Conservation (phyloP, 2,329 filamentous ascomycete species). For the Verticillium nonalfalfae region DNA sequence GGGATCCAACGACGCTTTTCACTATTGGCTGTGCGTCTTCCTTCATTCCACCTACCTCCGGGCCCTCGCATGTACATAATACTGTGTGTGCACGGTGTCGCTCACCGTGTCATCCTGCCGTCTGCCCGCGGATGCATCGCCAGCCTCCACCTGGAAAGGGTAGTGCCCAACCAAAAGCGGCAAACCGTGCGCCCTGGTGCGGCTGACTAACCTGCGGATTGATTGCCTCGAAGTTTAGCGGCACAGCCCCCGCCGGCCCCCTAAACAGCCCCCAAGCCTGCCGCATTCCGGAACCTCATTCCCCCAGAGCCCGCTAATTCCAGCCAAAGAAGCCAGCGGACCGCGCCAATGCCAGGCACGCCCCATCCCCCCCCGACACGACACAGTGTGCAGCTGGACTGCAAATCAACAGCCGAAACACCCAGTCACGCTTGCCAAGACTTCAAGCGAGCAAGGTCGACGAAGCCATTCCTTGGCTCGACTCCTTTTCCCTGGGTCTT, state of each 20-base stretch:
- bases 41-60: neutral
- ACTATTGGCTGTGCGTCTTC: neutral
- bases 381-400: neutral
- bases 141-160: neutral
- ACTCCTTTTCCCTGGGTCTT: slow-evolving; percentile 1
- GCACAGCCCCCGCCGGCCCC: neutral
- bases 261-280: neutral
- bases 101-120: neutral
- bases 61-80: neutral
- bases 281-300: neutral
- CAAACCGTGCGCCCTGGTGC: neutral
- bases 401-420: neutral
- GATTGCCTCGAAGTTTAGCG: neutral
- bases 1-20: neutral
- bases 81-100: neutral
- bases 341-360: neutral
- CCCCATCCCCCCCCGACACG: neutral
- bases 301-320: neutral
- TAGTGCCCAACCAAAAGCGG: neutral
- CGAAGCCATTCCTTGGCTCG: slow-evolving; percentile 12
- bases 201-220: neutral
- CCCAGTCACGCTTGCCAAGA: neutral
- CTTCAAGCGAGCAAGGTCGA: neutral
- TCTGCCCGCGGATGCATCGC: neutral
- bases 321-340: neutral